Evolutionary conservation across 805 yeast genomes (phyloP).

Genomic region (Saturnispora besseyi): DNA sequence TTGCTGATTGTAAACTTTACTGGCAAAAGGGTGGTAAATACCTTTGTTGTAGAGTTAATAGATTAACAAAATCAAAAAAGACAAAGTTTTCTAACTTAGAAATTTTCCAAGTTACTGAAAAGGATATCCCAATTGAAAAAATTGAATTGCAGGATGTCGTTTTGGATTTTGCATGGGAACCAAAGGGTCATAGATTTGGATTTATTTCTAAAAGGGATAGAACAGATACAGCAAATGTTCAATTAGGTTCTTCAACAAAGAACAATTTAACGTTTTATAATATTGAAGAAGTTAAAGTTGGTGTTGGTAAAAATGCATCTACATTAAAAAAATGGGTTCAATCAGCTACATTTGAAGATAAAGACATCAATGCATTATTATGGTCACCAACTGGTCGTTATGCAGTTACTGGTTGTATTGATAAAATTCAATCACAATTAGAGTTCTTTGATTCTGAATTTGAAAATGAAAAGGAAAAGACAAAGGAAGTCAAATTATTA

Average conservation of each 20-base stretch:
- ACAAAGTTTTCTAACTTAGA: slow-evolving; percentile 86
- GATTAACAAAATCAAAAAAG: slow-evolving; percentile 93
- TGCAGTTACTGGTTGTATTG: slow-evolving; percentile 42
- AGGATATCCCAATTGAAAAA: slow-evolving; percentile 89
- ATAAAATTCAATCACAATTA: slow-evolving; percentile 44
- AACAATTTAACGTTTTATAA: slow-evolving; percentile 62
- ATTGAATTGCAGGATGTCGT: slow-evolving; percentile 88
- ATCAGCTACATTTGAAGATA: slow-evolving; percentile 45
- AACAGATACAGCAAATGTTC: slow-evolving; percentile 30
- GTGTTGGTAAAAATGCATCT: slow-evolving; percentile 14
- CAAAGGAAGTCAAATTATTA: slow-evolving; percentile 48
- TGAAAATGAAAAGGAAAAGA: slow-evolving; percentile 49
- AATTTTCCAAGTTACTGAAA: slow-evolving; percentile 79
- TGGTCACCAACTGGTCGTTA: slow-evolving; percentile 96
- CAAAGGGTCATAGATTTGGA: slow-evolving; percentile 79
- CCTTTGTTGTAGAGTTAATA: slow-evolving; percentile 90
- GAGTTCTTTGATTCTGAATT: slow-evolving; percentile 83
- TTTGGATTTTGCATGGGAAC: slow-evolving; percentile 91
- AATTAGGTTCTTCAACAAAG: slow-evolving; percentile 60
- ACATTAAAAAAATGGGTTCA: slow-evolving; percentile 33
- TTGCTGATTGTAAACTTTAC: slow-evolving; percentile 77
- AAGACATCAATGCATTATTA: slow-evolving; percentile 46
- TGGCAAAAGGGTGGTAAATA: slow-evolving; percentile 88
- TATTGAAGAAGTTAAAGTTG: slow-evolving; percentile 52
- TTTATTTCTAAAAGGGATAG: slow-evolving; percentile 58